These are phyloP conservation scores for Triticum turgidum DNA, from an alignment of 176 grass and related monocot genomes.

Conservation along the genomic window DNA sequence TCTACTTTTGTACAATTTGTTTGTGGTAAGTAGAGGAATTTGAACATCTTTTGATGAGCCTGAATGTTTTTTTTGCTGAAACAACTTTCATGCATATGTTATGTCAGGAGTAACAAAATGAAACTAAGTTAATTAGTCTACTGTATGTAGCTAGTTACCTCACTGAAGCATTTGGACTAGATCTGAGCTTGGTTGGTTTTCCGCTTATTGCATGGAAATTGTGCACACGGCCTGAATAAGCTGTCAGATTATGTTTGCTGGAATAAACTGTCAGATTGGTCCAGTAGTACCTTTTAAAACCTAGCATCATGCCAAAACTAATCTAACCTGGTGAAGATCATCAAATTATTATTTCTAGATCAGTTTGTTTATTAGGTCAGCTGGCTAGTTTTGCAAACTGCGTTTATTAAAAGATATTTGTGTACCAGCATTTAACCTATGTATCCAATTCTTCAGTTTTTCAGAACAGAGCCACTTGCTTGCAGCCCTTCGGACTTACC, in stretches of 20 bases:
- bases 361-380: not conserved
- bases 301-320: not conserved
- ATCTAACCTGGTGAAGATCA: conserved; percentile 2
- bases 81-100: not conserved
- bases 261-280: not conserved
- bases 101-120: not conserved
- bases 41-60: not conserved
- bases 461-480: conserved; percentile 55
- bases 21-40: not conserved
- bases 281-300: conserved; percentile 18
- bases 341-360: not conserved
- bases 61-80: not conserved
- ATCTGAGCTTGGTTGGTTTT: not conserved
- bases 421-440: not conserved
- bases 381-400: not conserved
- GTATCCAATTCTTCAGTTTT: conserved; percentile 59
- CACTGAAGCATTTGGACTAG: not conserved
- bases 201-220: conserved; percentile 11
- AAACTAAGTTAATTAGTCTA: not conserved
- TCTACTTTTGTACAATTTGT: not conserved
- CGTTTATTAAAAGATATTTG: not conserved
- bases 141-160: not conserved
- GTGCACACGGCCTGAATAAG: not conserved
- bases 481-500: conserved; percentile 76
- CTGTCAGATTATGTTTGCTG: not conserved